phyloP scores from a whole-genome alignment of 495 filamentous ascomycete genomes.

The Xylaria sp. region DNA sequence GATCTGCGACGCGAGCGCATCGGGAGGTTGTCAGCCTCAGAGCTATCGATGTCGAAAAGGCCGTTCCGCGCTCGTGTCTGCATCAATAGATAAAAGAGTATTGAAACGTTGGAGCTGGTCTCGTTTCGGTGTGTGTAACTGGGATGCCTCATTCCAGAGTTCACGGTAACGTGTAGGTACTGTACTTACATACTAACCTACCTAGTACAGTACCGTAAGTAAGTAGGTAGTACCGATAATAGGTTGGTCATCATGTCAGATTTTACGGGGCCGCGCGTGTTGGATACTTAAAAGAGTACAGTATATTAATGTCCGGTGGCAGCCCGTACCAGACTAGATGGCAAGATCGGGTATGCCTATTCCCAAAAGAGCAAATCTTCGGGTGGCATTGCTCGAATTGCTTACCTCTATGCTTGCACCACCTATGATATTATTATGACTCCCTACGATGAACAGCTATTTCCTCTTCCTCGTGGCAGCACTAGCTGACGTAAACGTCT shows the following conservation, averaged over 20 bases:
- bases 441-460: background rate
- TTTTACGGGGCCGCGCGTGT: conserved; percentile 13
- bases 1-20: conserved; percentile 14
- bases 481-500: conserved; percentile 1
- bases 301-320: background rate
- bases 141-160: background rate
- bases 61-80: background rate
- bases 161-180: no score
- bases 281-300: background rate
- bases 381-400: conserved; percentile 9
- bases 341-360: conserved; percentile 17
- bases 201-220: no score
- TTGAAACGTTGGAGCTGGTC: conserved; percentile 6
- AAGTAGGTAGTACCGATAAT: background rate
- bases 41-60: background rate
- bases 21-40: conserved; percentile 6
- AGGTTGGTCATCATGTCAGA: conserved; percentile 5
- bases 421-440: background rate
- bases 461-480: background rate
- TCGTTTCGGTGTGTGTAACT: background rate
- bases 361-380: background rate
- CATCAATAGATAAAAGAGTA: background rate
- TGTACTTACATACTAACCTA: no score
- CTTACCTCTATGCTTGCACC: conserved; percentile 8
- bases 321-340: background rate